Conservation (phyloP, 2,329 filamentous ascomycete genomes). For the Diaporthe capsici region DNA sequence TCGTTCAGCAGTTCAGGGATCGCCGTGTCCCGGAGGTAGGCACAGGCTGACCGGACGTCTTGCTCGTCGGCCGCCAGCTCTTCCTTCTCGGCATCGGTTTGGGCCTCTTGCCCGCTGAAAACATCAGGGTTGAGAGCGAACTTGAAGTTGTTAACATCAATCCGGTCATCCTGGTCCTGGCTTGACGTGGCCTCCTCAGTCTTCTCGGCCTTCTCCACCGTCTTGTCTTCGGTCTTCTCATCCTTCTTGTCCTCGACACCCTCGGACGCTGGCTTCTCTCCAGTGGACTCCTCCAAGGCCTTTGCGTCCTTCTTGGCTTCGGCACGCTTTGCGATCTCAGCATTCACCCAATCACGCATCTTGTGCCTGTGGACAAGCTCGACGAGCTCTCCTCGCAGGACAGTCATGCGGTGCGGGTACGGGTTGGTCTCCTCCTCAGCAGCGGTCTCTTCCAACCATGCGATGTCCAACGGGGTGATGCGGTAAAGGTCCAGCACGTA, state of each 20-base stretch:
- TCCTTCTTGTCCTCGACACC: constrained; percentile 38
- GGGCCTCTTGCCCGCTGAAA: constrained; percentile 91
- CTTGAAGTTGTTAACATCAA: constrained; percentile 89
- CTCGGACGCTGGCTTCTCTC: constrained; percentile 29
- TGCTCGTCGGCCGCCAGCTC: constrained; percentile 87
- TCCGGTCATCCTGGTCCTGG: constrained; percentile 71
- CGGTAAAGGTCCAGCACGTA: constrained; percentile 98
- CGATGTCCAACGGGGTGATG: constrained; percentile 90
- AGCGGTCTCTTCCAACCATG: constrained; percentile 86
- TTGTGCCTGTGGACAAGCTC: constrained; percentile 88
- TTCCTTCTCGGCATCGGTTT: constrained; percentile 90
- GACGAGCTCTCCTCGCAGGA: constrained; percentile 89
- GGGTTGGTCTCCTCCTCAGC: constrained; percentile 61
- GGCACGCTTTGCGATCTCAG: constrained; percentile 78
- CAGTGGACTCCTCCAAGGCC: constrained; percentile 46
- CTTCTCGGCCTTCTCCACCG: constrained; percentile 47
- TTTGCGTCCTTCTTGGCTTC: constrained; percentile 54
- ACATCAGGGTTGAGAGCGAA: constrained; percentile 95
- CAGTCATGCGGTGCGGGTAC: constrained; percentile 97
- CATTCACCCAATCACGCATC: constrained; percentile 89
- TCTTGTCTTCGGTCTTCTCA: constrained; percentile 46
- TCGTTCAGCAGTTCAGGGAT: constrained; percentile 91
- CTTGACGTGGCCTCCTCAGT: constrained; percentile 52
- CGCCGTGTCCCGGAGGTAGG: constrained; percentile 80
- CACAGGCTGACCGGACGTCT: constrained; percentile 87